Evolutionary conservation across 2,329 filamentous ascomycete species (phyloP).

Genomic region (Atkinsonella hypoxylon): DNA sequence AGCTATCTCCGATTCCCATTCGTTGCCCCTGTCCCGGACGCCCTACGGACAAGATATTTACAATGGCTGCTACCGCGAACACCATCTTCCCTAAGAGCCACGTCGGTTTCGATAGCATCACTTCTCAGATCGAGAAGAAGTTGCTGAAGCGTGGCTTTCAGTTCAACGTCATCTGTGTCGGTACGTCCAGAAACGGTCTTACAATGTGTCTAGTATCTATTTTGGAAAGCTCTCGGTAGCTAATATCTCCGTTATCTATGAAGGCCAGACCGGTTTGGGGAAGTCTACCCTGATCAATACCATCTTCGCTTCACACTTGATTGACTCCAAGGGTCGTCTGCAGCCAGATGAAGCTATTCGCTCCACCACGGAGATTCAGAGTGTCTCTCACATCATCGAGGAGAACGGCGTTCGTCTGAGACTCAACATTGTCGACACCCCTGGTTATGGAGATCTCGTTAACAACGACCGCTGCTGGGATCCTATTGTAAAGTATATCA

Average conservation of each 20-base stretch:
- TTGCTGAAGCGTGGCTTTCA: slow-evolving; percentile 98
- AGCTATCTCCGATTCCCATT: slow-evolving; percentile 8
- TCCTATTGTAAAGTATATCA: slow-evolving; percentile 99
- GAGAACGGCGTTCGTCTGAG: slow-evolving; percentile 96
- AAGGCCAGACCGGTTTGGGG: slow-evolving; percentile 95
- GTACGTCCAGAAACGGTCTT: slow-evolving; percentile 44
- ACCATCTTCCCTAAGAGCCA: slow-evolving; percentile 87
- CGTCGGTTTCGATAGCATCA: slow-evolving; percentile 99
- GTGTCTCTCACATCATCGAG: slow-evolving; percentile 96
- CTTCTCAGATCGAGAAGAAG: slow-evolving; percentile 98
- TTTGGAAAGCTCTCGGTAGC: slow-evolving; percentile 1
- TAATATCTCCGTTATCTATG: slow-evolving; percentile 10
- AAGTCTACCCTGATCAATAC: slow-evolving; percentile 99
- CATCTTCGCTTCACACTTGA: slow-evolving; percentile 98
- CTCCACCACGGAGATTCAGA: slow-evolving; percentile 94
- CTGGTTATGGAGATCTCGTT: slow-evolving; percentile 94
- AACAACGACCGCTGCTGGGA: slow-evolving; percentile 99
- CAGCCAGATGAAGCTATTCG: slow-evolving; percentile 86
- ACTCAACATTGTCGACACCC: slow-evolving; percentile 97
- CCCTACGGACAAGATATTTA: slow-evolving; percentile 32
- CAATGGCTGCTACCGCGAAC: slow-evolving; percentile 53
- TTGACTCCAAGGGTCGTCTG: slow-evolving; percentile 95
- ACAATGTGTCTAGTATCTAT: slow-evolving; percentile 2
- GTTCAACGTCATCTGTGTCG: slow-evolving; percentile 99
- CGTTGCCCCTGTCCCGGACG: neutral